Evolutionary conservation across 2,329 filamentous ascomycete genomes (phyloP), one percentile per base, ranked within the genome.

Genomic region (Cadophora gregata): DNA sequence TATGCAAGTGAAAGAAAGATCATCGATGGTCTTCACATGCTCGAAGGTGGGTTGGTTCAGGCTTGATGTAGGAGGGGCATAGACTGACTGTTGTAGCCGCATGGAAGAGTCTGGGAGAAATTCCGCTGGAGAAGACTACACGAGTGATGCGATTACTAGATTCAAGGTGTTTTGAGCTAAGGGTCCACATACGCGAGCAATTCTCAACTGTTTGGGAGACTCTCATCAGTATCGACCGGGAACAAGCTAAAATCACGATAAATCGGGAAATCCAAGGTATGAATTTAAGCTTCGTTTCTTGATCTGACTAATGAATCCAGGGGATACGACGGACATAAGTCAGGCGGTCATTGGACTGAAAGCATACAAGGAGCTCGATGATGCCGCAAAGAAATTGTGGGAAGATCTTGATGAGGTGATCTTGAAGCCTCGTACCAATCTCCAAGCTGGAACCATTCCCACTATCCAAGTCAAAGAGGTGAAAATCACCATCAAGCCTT

Each of bases 121-220:
- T 93, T 25, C 86, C 87, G 0, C 81, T 86, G 2, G 86, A 87
- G 75, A 86, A 84, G 71, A 85, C 86, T 2, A 88, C 87, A 36
- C 84, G 89, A 36, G 85, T 87, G 2, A 84, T 89, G 75, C 86
- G 84, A 64, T 80, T 96, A 27, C 79, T 97, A 4, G 84, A 89
- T 68, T 78, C 87, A 53, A 86, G 90, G 69, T 85, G 87, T 1
- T 87, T 87, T 29, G 87, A 89, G 73, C 80, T 97, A 65, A 89
- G 89, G 69, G 83, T 85, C 1, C 83, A 86, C 24, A 85, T 96
- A 25, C 85, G 88, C 65, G 86, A 90, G 48, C 86, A 87, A 9
- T 84, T 96, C 47, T 85, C 87, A 51, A 82, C 83, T 63, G 84
- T 89, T n/a, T 97, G 93, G 93, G 85, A 86, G 66, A 81, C 84